These are phyloP conservation scores for Parathielavia appendiculata DNA, from an alignment of 495 filamentous ascomycete genomes.

Conservation along the genomic window DNA sequence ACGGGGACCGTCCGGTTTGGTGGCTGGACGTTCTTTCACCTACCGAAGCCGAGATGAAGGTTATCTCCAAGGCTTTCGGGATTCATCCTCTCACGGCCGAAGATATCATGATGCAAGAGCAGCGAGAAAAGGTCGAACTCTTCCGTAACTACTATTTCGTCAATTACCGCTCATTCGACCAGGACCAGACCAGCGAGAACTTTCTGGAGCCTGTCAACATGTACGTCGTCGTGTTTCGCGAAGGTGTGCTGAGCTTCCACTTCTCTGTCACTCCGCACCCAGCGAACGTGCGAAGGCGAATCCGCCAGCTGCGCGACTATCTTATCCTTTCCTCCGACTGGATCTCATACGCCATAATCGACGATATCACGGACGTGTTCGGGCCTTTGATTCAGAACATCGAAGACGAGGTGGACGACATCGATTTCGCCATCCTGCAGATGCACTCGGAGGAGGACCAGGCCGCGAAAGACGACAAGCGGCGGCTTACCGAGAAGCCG, in stretches of 20 bases:
- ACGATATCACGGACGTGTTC: slow-evolving; percentile 96
- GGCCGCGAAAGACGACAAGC: slow-evolving; percentile 25
- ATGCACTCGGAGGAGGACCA: slow-evolving; percentile 57
- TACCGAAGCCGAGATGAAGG: slow-evolving; percentile 87
- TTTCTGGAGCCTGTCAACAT: slow-evolving; percentile 95
- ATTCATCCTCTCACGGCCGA: slow-evolving; percentile 93
- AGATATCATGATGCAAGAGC: slow-evolving; percentile 95
- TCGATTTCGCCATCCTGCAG: slow-evolving; percentile 74
- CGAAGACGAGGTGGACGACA: slow-evolving; percentile 82
- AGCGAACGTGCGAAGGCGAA: slow-evolving; percentile 87
- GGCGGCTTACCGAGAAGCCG: slow-evolving; percentile 25
- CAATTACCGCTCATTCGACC: slow-evolving; percentile 95
- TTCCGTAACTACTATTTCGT: slow-evolving; percentile 98
- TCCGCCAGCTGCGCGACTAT: slow-evolving; percentile 92
- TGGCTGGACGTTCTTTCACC: slow-evolving; percentile 92
- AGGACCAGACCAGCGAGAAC: slow-evolving; percentile 78
- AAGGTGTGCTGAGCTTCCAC: slow-evolving; percentile 92
- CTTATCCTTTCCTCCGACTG: slow-evolving; percentile 89
- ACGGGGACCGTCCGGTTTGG: slow-evolving; percentile 86
- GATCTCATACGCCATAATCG: slow-evolving; percentile 97
- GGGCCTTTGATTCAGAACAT: slow-evolving; percentile 85
- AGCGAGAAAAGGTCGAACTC: slow-evolving; percentile 94
- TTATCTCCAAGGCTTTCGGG: slow-evolving; percentile 84
- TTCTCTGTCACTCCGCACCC: slow-evolving; percentile 90
- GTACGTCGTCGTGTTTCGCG: slow-evolving; percentile 94